Conservation (phyloP, 768 basidiomycete species). For the Lactarius pseudohatsudake region DNA sequence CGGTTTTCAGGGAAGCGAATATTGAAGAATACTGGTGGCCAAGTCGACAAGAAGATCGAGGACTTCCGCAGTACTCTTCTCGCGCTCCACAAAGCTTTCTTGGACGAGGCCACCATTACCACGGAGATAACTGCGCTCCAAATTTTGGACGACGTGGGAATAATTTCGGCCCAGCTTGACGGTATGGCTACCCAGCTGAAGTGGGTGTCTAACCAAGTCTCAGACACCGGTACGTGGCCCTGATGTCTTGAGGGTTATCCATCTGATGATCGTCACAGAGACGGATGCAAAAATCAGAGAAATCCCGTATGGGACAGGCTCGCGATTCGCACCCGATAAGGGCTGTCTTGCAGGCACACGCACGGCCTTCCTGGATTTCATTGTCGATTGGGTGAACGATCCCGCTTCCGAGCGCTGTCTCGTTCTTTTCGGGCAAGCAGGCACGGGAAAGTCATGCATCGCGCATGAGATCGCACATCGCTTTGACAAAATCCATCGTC, state of each 20-base stretch:
- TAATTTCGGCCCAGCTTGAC: background rate
- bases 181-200: background rate
- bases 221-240: background rate
- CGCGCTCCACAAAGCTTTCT: background rate
- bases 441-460: too few relatives aligned
- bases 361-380: background rate
- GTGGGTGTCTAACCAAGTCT: background rate
- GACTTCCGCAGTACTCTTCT: background rate
- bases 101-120: background rate
- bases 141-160: background rate
- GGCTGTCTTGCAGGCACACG: background rate
- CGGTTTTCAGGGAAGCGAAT: background rate
- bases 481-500: background rate
- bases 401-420: background rate
- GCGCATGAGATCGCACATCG: background rate
- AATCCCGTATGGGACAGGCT: background rate
- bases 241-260: background rate
- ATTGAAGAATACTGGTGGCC: background rate
- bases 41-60: background rate
- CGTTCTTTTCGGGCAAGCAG: slow-evolving; percentile 2
- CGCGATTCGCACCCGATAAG: background rate
- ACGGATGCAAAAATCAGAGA: background rate
- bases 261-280: background rate
- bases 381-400: background rate
- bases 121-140: background rate